phyloP scores from a whole-genome alignment of 768 basidiomycete genomes.

The Macrolepiota fuliginosa region DNA sequence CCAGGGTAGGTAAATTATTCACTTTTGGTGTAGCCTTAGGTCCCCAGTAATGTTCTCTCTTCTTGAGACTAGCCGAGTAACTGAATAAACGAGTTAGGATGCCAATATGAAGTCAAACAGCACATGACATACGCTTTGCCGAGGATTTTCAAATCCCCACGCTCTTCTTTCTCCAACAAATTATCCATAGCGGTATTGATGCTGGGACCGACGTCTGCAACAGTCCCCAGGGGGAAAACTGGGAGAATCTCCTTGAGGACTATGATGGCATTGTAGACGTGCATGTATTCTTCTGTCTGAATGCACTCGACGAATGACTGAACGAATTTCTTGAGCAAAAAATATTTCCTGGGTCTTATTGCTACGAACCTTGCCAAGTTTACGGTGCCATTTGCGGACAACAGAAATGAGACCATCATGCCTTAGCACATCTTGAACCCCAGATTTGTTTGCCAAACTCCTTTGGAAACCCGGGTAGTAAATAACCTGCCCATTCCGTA shows the following conservation, averaged over 20 bases:
- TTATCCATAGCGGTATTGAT: conserved; percentile 63
- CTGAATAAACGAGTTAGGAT: conserved; percentile 28
- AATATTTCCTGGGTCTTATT: background rate
- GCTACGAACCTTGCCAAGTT: conserved; percentile 57
- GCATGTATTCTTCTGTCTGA: conserved; percentile 91
- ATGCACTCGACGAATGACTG: conserved; percentile 83
- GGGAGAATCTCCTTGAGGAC: conserved; percentile 89
- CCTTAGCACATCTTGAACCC: conserved; percentile 52
- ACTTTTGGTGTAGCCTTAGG: conserved; percentile 29
- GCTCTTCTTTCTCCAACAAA: conserved; percentile 72
- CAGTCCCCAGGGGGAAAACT: conserved; percentile 76
- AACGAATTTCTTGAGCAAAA: conserved; percentile 1
- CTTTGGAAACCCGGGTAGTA: conserved; percentile 71
- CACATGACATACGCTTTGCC: conserved; percentile 62
- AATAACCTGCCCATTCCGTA: conserved; percentile 55
- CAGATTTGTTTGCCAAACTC: conserved; percentile 42
- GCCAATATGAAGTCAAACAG: conserved; percentile 4
- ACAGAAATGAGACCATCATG: conserved; percentile 73
- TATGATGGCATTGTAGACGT: conserved; percentile 95
- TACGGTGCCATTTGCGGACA: conserved; percentile 82
- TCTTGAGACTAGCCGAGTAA: conserved; percentile 74
- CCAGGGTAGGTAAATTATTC: conserved; percentile 9
- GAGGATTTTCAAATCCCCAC: conserved; percentile 81
- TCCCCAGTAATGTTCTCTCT: conserved; percentile 60
- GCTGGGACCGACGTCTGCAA: conserved; percentile 49